These are phyloP conservation scores for Bryum argenteum DNA, from an alignment of 225 moss, liverwort and hornwort species.

Conservation along the genomic window DNA sequence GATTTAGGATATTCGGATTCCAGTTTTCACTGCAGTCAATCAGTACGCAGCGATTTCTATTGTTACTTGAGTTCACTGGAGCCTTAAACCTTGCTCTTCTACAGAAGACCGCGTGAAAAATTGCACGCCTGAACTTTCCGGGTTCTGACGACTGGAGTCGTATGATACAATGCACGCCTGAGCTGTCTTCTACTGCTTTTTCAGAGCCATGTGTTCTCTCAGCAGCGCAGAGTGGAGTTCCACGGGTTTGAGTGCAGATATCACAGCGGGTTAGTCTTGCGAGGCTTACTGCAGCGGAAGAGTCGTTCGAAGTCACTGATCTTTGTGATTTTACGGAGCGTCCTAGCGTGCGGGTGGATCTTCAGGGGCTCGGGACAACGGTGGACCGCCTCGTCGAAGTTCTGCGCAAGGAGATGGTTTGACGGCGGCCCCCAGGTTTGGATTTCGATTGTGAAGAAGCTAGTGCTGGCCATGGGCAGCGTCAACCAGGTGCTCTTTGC, in stretches of 20 bases:
- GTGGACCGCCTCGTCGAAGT: conserved; percentile 3
- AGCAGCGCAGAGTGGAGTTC: conserved; percentile 6
- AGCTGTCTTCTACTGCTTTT: not conserved
- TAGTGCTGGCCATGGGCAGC: conserved; percentile 20
- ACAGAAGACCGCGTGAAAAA: not conserved
- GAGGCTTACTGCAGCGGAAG: not conserved
- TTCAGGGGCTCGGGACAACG: conserved; percentile 6
- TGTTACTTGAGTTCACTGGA: conserved; percentile 3
- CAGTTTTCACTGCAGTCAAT: conserved; percentile 6
- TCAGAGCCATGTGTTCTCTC: conserved; percentile 4
- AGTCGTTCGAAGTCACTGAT: not conserved
- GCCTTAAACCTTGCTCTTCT: conserved; percentile 22
- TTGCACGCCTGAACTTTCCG: not conserved
- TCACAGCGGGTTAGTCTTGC: conserved; percentile 1
- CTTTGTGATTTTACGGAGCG: not conserved
- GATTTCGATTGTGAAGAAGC: conserved; percentile 16
- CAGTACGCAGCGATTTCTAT: not conserved
- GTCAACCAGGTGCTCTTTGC: conserved; percentile 7
- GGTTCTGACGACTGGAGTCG: not conserved
- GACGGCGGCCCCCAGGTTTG: conserved; percentile 5
- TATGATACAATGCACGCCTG: not conserved
- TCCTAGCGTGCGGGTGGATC: conserved; percentile 18
- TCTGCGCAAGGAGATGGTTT: not conserved
- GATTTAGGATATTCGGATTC: conserved; percentile 10
- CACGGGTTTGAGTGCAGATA: conserved; percentile 25